phyloP scores from a whole-genome alignment of 192 early-diverging fungal species.

The Rhizophlyctis rosea region DNA sequence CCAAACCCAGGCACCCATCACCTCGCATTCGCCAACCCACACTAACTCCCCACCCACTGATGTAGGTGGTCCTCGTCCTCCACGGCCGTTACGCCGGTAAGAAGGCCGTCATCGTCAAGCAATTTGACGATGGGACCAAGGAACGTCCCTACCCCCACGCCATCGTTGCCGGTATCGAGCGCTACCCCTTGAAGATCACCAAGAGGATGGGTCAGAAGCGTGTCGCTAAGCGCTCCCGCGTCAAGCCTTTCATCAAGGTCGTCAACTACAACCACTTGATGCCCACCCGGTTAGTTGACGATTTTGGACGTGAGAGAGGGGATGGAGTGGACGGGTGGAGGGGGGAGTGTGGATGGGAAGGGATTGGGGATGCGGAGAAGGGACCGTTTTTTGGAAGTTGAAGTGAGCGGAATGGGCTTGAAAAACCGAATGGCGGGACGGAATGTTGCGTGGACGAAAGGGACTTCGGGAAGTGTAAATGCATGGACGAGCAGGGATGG shows the following conservation, averaged over 20 bases:
- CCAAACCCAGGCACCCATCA: no score
- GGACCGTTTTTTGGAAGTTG: not conserved
- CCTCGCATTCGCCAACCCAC: not conserved
- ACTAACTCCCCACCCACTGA: not conserved
- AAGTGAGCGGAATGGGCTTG: not conserved
- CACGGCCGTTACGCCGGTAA: conserved; percentile 98
- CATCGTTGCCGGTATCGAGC: conserved; percentile 95
- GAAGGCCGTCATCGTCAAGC: conserved; percentile 99
- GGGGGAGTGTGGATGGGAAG: not conserved
- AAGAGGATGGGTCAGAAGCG: conserved; percentile 92
- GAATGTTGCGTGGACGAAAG: no score
- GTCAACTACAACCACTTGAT: conserved; percentile 99
- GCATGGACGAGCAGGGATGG: not conserved
- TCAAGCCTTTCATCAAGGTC: conserved; percentile 99
- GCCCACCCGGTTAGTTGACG: conserved; percentile 83
- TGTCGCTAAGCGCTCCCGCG: conserved; percentile 92
- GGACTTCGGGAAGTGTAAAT: not conserved
- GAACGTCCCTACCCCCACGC: conserved; percentile 97
- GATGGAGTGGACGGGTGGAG: not conserved
- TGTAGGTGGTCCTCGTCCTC: conserved; percentile 92
- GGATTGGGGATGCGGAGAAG: not conserved
- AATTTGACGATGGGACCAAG: conserved; percentile 95
- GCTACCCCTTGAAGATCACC: conserved; percentile 97
- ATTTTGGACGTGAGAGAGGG: not conserved
- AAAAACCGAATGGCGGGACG: not conserved